These are phyloP conservation scores for Phragmites australis DNA, from an alignment of 176 grass and related monocot genomes.

Conservation along the genomic window DNA sequence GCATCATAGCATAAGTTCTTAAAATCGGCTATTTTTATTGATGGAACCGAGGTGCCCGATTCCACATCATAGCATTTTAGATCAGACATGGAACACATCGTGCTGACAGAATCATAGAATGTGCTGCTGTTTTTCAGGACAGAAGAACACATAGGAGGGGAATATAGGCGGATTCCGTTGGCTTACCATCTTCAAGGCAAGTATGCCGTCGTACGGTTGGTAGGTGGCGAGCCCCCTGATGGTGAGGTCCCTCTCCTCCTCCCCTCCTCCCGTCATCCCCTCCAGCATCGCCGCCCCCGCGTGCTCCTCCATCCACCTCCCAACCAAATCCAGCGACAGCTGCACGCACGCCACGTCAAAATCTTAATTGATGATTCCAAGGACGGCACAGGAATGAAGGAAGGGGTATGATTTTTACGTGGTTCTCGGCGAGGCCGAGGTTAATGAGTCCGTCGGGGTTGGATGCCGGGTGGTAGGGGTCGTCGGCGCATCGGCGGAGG, in stretches of 20 bases:
- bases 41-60: not conserved
- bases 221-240: conserved; percentile 82
- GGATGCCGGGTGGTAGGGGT: conserved; percentile 48
- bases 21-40: not conserved
- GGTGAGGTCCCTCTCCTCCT: conserved; percentile 49
- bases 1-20: not conserved
- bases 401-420: conserved; percentile 29
- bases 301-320: conserved; percentile 69
- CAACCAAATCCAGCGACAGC: conserved; percentile 90
- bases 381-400: not conserved
- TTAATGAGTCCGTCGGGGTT: conserved; percentile 82
- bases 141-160: not conserved
- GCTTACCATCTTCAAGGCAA: conserved; percentile 92
- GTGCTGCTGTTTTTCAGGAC: not conserved
- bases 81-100: not conserved
- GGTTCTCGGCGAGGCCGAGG: conserved; percentile 88
- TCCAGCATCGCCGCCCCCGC: conserved; percentile 44
- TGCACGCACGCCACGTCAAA: conserved; percentile 42
- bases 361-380: not conserved
- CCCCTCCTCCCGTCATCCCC: conserved; percentile 23
- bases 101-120: not conserved
- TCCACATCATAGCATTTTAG: not conserved
- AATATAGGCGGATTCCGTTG: conserved; percentile 6
- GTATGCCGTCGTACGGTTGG: conserved; percentile 75
- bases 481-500: conserved; percentile 54